Evolutionary conservation across 2,329 filamentous ascomycete genomes (phyloP).

Genomic region (Aspergillus ochraceus): DNA sequence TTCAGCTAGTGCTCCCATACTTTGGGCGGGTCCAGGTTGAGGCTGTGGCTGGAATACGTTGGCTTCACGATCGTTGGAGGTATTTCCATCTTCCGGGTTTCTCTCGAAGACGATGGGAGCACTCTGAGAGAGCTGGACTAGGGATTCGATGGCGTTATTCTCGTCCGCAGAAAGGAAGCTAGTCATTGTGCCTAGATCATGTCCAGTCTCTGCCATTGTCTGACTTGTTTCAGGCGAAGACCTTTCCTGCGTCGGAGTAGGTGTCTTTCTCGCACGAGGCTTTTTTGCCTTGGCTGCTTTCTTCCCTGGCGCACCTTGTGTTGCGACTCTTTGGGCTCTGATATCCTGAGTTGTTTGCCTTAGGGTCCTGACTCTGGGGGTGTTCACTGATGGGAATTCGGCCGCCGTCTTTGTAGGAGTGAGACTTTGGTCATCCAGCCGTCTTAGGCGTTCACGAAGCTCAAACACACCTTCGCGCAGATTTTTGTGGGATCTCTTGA

Average conservation of each 20-base stretch:
- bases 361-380: not conserved
- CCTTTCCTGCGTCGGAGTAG: not conserved
- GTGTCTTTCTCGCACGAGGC: not conserved
- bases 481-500: too few relatives aligned
- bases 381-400: not conserved
- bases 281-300: too few relatives aligned
- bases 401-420: too few relatives aligned
- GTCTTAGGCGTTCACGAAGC: too few relatives aligned
- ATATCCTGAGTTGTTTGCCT: not conserved
- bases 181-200: not conserved
- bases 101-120: not conserved
- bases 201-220: not conserved
- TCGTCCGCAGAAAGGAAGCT: not conserved
- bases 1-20: not conserved
- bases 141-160: not conserved
- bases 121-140: not conserved
- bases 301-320: too few relatives aligned
- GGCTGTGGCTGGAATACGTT: not conserved
- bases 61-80: not conserved
- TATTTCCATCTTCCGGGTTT: not conserved
- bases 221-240: not conserved
- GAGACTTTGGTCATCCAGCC: too few relatives aligned
- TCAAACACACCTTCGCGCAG: too few relatives aligned
- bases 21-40: not conserved
- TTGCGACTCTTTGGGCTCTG: not conserved